phyloP scores from a whole-genome alignment of 192 early-diverging fungal genomes.

The Backusella luteola region DNA sequence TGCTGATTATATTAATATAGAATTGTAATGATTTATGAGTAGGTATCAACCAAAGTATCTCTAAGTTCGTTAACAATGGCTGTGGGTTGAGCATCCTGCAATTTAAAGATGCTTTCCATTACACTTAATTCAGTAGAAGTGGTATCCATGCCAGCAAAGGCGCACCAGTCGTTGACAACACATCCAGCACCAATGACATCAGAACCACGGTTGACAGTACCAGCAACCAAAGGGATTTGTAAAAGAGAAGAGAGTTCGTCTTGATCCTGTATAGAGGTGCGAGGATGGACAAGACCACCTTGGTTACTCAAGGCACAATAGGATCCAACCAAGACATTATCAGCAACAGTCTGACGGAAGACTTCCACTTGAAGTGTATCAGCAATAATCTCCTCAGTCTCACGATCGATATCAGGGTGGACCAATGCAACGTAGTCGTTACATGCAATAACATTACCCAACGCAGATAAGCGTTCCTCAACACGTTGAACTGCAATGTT shows the following conservation, averaged over 20 bases:
- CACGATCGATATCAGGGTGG: conserved; percentile 96
- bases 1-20: background rate
- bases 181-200: conserved; percentile 96
- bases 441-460: conserved; percentile 99
- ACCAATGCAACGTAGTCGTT: conserved; percentile 99
- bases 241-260: conserved; percentile 96
- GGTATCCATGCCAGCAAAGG: conserved; percentile 96
- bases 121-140: conserved; percentile 96
- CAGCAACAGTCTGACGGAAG: conserved; percentile 97
- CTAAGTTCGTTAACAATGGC: conserved; percentile 93
- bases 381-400: conserved; percentile 99
- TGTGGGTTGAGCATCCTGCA: conserved; percentile 89
- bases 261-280: conserved; percentile 94
- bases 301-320: conserved; percentile 97
- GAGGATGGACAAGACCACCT: conserved; percentile 95
- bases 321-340: conserved; percentile 94
- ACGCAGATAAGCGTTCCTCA: conserved; percentile 96
- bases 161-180: conserved; percentile 98
- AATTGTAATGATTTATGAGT: conserved; percentile 50
- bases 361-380: conserved; percentile 98
- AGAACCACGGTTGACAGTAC: conserved; percentile 98
- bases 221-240: conserved; percentile 96
- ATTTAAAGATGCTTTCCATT: conserved; percentile 97
- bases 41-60: conserved; percentile 89
- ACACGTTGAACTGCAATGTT: conserved; percentile 91